Evolutionary conservation across 2,329 filamentous ascomycete species (phyloP), one percentile per base, ranked within the genome.

Genomic region (Ophiostoma triangulosporum): DNA sequence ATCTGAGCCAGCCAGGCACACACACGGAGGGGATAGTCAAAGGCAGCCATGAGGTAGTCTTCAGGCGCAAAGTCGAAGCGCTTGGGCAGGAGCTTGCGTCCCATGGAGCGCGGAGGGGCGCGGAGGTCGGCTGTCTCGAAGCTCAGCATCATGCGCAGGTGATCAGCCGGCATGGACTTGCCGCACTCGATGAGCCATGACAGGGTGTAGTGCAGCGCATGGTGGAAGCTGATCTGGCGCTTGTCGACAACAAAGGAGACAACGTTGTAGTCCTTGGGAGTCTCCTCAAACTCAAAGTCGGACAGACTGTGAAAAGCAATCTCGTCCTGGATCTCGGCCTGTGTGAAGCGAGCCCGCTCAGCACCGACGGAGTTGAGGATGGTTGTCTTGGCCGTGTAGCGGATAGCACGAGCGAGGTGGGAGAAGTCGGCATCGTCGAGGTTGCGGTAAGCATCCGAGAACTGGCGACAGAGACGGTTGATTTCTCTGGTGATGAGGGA

Each of bases 1-100:
- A 98, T 97, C 70, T 98, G 94, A 6, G 93, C 87, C 31, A 98
- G 74, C 93, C 93, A 98, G 20, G 88, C 89, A 65, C 89, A 96
- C 0, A 97, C 90, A 51, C 94, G 80, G 4, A 98, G 73, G 0
- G 94, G 91, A 62, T 88, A 95, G 66, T 98, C 93, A 62, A 98
- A 95, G 51, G 89, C 80, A 2, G 86, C 84, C 65, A 95, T 82
- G 22, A 95, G 73, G 62, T 90, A 83, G 64, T 95, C 88, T 61
- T 95, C 86, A 0, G 84, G 70, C 0, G 71, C 72, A 11, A 33
- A 48, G 27, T 32, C 11, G 27, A 11, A 33, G 17, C 46, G 46
- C 46, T 48, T 48, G 20, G 48, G 27, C 58, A 80, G 69, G n/a
- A 69, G 66, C 57, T 77, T 75, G 32, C 72, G 71, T 3, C 80